Conservation (phyloP, 2,329 filamentous ascomycete species). For the Corynespora cassiicola region DNA sequence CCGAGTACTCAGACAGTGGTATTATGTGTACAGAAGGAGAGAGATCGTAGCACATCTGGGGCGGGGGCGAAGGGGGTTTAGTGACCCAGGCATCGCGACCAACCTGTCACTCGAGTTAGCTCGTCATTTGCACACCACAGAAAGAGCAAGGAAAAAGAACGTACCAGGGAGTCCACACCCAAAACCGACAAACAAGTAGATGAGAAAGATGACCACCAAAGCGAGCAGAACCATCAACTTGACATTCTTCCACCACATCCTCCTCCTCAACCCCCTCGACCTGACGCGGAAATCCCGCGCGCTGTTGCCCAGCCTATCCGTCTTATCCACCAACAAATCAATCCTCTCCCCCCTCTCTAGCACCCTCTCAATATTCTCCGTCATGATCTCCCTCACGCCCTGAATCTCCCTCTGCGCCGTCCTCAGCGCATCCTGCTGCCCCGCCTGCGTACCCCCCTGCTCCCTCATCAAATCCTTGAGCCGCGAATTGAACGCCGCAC, state of each 20-base stretch:
- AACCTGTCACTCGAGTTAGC: constrained; percentile 37
- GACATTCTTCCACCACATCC: constrained; percentile 99
- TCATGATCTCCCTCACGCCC: constrained; percentile 91
- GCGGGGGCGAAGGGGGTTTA: constrained; percentile 9
- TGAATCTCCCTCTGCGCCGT: constrained; percentile 91
- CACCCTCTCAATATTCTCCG: constrained; percentile 89
- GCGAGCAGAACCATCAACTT: constrained; percentile 85
- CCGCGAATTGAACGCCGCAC: constrained; percentile 82
- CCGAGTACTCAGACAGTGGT: no score
- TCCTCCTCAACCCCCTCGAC: constrained; percentile 82
- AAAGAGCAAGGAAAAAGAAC: constrained; percentile 8
- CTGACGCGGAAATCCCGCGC: constrained; percentile 90
- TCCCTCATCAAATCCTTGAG: constrained; percentile 81
- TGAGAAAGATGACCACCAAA: constrained; percentile 74
- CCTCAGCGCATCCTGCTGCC: constrained; percentile 77
- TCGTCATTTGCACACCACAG: not conserved
- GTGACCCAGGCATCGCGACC: constrained; percentile 45
- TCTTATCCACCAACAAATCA: constrained; percentile 94
- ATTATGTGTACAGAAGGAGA: no score
- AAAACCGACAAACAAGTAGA: constrained; percentile 75
- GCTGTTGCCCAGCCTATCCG: constrained; percentile 85
- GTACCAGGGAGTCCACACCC: constrained; percentile 71
- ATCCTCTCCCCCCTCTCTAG: constrained; percentile 89
- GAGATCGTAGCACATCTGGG: no score
- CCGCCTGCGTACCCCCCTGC: constrained; percentile 77